Base-by-base conservation (phyloP, 1,139 yeast genomes). In the Lodderomyces pseudojiufengensis region DNA sequence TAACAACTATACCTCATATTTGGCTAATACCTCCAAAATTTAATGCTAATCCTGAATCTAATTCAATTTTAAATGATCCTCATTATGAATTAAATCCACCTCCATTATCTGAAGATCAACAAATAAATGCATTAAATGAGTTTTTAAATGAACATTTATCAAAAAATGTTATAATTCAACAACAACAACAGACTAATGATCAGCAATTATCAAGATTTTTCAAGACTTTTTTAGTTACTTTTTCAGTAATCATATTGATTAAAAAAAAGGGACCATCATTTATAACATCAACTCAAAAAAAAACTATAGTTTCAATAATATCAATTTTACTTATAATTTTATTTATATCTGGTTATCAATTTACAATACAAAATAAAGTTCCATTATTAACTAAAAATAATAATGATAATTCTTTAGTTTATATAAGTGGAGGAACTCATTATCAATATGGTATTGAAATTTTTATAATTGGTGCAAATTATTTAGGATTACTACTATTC, bases 371-470 rank as follows among this genome's bases (percentile, higher is more conserved):
- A 39, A 66, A 77, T 45, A 69, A 69, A 2, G 76, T 78, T 1
- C 87, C 90, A 3, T 77, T 84, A 37, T 47, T 83, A n/a, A 78
- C 83, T 2, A 63, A 63, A 37, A 62, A 68, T 46, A 72, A 70
- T 8, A 71, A 70, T 10, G 46, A 68, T 1, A 73, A 76, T 5
- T 57, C 63, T 5, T 56, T 76, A 26, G 67, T 81, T 54, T 67
- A 63, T 46, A 73, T 79, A 34, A 73, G 84, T 44, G 86, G 86
- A 5, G 86, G 84, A 1, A 55, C 59, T 6, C 74, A 70, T 40
- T 78, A 77, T 62, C 92, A 83, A 54, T 78, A 82, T 55, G 92
- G 92, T 1, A 57, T 74, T 4, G 94, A 84, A 52, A 68, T 79
- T 2, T 50, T 76, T 5, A 52, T 77, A 8, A 69, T 82, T 3